Evolutionary conservation across 1,139 yeast species (phyloP).

Genomic region (Magnusiomyces tetraspermus): DNA sequence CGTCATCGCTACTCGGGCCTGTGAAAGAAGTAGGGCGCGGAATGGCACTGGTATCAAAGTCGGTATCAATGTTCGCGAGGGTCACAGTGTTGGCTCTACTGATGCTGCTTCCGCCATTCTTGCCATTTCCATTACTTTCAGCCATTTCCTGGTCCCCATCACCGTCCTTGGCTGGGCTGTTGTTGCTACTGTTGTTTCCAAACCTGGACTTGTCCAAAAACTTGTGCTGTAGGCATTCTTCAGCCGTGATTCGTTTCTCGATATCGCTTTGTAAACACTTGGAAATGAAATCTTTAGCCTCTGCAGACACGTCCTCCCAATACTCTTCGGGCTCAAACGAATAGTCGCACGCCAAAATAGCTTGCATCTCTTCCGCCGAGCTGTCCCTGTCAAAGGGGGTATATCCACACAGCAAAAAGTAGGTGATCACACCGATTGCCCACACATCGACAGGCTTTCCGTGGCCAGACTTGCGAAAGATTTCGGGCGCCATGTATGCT

Average conservation of each 20-base stretch:
- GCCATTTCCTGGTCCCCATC: not conserved
- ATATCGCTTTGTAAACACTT: conserved; percentile 46
- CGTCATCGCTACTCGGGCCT: too few species aligned
- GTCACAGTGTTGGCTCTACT: not conserved
- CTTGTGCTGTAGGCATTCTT: conserved; percentile 42
- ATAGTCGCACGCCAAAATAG: conserved; percentile 49
- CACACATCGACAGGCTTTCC: conserved; percentile 58
- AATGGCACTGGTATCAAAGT: too few species aligned
- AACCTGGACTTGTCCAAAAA: conserved; percentile 31
- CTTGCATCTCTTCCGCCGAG: conserved; percentile 57
- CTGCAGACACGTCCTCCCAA: conserved; percentile 46
- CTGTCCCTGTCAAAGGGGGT: conserved; percentile 75
- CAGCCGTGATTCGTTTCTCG: conserved; percentile 40
- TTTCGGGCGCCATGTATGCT: conserved; percentile 70
- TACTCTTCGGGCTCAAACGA: conserved; percentile 52
- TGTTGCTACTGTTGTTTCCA: conserved; percentile 7
- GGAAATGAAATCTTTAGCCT: conserved; percentile 52
- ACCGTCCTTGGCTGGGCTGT: too few species aligned
- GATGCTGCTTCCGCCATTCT: not conserved
- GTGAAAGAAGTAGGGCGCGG: too few species aligned
- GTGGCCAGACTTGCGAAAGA: conserved; percentile 45
- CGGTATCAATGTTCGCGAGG: too few species aligned
- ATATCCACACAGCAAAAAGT: conserved; percentile 65
- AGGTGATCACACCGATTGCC: conserved; percentile 69
- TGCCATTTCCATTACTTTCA: not conserved